Evolutionary conservation across 108 stramenopile species (phyloP).

Genomic region (Cyclotella distinguenda): DNA sequence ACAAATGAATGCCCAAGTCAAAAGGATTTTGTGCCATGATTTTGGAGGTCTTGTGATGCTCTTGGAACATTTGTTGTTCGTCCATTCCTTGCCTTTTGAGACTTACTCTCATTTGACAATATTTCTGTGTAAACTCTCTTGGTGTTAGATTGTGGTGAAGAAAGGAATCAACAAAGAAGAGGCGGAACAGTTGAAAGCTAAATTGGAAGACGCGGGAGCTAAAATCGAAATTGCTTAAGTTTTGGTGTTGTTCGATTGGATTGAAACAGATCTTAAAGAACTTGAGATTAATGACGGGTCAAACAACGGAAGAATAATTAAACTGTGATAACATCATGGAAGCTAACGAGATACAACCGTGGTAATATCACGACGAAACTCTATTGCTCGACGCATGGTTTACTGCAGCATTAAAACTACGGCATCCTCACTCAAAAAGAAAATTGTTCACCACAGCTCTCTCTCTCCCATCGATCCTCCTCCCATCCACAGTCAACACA

Average conservation of each 20-base stretch:
- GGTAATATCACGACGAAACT: too few relatives aligned
- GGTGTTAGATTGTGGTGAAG: slow-evolving; percentile 43
- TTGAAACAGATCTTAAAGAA: background rate
- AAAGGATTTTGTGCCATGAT: slow-evolving; percentile 19
- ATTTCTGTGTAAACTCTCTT: slow-evolving; percentile 1
- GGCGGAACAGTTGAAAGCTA: slow-evolving; percentile 81
- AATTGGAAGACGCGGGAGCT: slow-evolving; percentile 81
- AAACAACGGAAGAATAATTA: background rate
- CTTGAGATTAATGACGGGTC: background rate
- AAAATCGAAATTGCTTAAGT: slow-evolving; percentile 70
- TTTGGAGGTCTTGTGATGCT: background rate
- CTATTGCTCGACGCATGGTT: too few relatives aligned
- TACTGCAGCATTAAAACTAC: background rate
- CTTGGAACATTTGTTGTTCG: slow-evolving; percentile 10
- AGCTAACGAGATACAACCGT: too few relatives aligned
- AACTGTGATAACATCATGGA: background rate
- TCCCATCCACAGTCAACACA: slow-evolving; percentile 43
- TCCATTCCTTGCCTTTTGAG: background rate
- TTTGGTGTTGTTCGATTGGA: background rate
- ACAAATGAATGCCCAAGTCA: slow-evolving; percentile 3
- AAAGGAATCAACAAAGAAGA: slow-evolving; percentile 82
- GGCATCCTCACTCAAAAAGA: background rate
- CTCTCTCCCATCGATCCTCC: slow-evolving; percentile 35
- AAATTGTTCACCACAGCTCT: slow-evolving; percentile 29
- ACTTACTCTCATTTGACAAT: background rate